Evolutionary conservation across 768 basidiomycete genomes (phyloP), one percentile per base, ranked within the genome.

Genomic region (Clathrus columnatus): DNA sequence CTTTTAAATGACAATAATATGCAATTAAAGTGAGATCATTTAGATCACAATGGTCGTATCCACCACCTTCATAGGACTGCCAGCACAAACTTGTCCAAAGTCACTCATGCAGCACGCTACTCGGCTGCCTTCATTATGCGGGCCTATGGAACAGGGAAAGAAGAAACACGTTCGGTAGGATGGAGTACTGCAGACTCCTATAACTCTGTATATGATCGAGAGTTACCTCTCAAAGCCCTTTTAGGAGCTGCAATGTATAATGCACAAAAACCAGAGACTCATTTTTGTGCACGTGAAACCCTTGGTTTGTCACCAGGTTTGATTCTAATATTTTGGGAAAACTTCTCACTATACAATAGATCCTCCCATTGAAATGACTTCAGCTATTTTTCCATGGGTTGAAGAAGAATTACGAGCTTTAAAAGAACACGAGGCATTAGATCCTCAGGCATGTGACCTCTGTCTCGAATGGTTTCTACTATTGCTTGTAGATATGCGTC

Each of bases 211-310:
- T 73, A 73, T 58, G 65, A 72, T 48, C 59, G 63, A 3, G 57
- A 60, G 0, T 59, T 70, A 5, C 70, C 68, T 0, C 29, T 61
- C 14, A 57, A 63, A 7, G 70, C 64, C 0, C 57, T 72, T 49
- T 52, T 72, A 0, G 70, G 62, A 4, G 62, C 69, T 10, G 70
- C 65, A 0, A 66, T 64, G 58, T 69, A 66, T 52, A 68, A 67
- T 59, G 65, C 57, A 1, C 23, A 54, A 3, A 51, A 62, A 18
- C 67, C 61, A 8, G 66, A 67, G 26, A 48, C 61, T 8, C 68
- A 71, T 61, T 57, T 59, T 17, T 60, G 69, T 1, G 54, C 63
- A 0, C 58, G 62, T 3, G 62, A 61, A 5, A 27, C 28, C 6
- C 58, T 70, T 8, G 57, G 68, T 32, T 11, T n/a, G 27, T 54